Evolutionary conservation across 768 basidiomycete genomes (phyloP).

Genomic region (Paxillus involutus): DNA sequence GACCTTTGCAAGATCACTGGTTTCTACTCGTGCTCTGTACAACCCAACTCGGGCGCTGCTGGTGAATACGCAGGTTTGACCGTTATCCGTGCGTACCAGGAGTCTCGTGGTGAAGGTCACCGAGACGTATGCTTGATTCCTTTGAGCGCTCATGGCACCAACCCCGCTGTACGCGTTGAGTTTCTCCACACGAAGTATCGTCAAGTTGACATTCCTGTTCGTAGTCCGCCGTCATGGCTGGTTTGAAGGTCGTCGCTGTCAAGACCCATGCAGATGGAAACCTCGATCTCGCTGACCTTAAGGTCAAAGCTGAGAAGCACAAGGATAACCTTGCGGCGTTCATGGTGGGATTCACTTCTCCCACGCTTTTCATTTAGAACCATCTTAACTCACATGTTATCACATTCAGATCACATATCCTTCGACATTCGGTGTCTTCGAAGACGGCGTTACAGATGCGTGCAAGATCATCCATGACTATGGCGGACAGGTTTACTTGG

Average conservation of each 20-base stretch:
- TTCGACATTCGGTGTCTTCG: constrained; percentile 97
- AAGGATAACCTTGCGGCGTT: constrained; percentile 92
- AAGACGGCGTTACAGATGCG: constrained; percentile 85
- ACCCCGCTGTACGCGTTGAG: constrained; percentile 77
- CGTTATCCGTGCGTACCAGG: constrained; percentile 93
- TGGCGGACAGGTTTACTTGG: constrained; percentile 97
- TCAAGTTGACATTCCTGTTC: constrained; percentile 14
- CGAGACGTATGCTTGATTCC: constrained; percentile 94
- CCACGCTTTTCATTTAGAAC: constrained; percentile 9
- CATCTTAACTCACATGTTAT: neutral
- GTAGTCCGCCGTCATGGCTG: constrained; percentile 95
- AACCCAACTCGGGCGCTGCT: constrained; percentile 98
- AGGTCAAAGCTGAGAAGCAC: constrained; percentile 85
- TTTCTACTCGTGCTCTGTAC: constrained; percentile 94
- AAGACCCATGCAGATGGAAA: constrained; percentile 87
- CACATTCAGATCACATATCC: constrained; percentile 83
- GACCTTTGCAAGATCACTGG: constrained; percentile 95
- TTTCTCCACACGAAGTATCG: neutral
- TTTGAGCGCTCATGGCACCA: constrained; percentile 95
- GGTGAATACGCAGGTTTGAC: constrained; percentile 97
- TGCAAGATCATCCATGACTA: constrained; percentile 92
- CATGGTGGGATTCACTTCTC: constrained; percentile 60
- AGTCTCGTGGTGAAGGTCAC: constrained; percentile 80
- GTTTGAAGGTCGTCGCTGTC: constrained; percentile 94
- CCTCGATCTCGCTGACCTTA: constrained; percentile 84